Evolutionary conservation across 2,329 filamentous ascomycete genomes (phyloP).

Genomic region (Karstenula rhodostoma): DNA sequence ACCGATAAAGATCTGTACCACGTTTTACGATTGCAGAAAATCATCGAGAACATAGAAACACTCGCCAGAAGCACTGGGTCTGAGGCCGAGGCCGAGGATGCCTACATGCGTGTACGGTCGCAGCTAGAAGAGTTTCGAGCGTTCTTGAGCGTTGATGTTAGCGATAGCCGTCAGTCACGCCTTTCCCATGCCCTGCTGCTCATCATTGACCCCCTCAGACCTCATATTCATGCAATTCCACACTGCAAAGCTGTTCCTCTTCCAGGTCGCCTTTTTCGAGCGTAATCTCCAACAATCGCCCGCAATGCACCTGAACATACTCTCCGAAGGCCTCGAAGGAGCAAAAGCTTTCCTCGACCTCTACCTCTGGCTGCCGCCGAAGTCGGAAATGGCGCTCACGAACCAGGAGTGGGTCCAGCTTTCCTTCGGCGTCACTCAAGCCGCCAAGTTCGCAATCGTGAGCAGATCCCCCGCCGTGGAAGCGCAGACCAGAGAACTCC

Average conservation of each 20-base stretch:
- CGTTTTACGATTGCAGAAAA: slow-evolving; percentile 49
- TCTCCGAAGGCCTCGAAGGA: slow-evolving; percentile 34
- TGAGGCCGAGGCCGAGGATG: slow-evolving; percentile 37
- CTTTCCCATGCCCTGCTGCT: background rate
- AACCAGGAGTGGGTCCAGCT: slow-evolving; percentile 54
- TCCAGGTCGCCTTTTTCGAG: slow-evolving; percentile 50
- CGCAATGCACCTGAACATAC: slow-evolving; percentile 33
- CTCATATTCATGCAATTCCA: slow-evolving; percentile 52
- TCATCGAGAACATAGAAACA: slow-evolving; percentile 50
- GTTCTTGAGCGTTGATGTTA: slow-evolving; percentile 36
- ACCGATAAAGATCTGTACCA: slow-evolving; percentile 49
- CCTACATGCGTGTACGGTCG: slow-evolving; percentile 39
- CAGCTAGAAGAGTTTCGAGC: slow-evolving; percentile 46
- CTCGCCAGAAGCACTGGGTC: slow-evolving; percentile 27
- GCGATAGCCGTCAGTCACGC: slow-evolving; percentile 39
- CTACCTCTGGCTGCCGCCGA: slow-evolving; percentile 46
- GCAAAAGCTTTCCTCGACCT: slow-evolving; percentile 43
- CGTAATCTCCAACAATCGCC: slow-evolving; percentile 38
- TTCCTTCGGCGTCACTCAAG: slow-evolving; percentile 45
- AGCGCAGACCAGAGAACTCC: slow-evolving; percentile 32
- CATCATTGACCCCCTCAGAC: slow-evolving; percentile 32
- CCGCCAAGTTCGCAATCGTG: slow-evolving; percentile 42
- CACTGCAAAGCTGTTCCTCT: slow-evolving; percentile 51
- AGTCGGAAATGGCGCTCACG: slow-evolving; percentile 47
- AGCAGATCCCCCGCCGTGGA: slow-evolving; percentile 34